Evolutionary conservation across 768 basidiomycete genomes (phyloP).

Genomic region (Boletus insuetus): DNA sequence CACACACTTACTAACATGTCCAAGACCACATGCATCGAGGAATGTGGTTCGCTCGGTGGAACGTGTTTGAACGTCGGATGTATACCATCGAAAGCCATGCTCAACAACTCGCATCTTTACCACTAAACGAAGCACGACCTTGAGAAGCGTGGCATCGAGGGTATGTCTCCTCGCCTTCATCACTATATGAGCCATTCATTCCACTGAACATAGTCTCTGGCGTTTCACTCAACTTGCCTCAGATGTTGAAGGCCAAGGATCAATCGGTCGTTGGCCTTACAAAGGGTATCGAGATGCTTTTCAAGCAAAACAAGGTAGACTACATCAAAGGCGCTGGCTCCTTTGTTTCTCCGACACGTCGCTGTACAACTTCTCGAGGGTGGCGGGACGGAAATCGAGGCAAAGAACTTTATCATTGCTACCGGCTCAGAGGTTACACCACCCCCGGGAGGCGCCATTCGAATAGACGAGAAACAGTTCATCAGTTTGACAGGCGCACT

Average conservation of each 20-base stretch:
- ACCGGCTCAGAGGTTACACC: conserved; percentile 93
- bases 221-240: conserved; percentile 81
- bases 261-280: conserved; percentile 82
- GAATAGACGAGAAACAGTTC: conserved; percentile 96
- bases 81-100: conserved; percentile 98
- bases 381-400: conserved; percentile 79
- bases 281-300: conserved; percentile 88
- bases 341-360: conserved; percentile 68
- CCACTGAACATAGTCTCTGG: conserved; percentile 49
- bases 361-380: conserved; percentile 81
- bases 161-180: conserved; percentile 39
- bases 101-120: conserved; percentile 98
- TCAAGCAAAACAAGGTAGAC: conserved; percentile 98
- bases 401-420: conserved; percentile 95
- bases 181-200: neutral
- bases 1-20: conserved; percentile 5
- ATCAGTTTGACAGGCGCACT: conserved; percentile 94
- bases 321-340: conserved; percentile 96
- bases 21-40: conserved; percentile 95
- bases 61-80: conserved; percentile 99
- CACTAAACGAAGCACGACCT: conserved; percentile 93
- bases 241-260: conserved; percentile 92
- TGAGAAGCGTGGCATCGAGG: conserved; percentile 88
- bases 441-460: conserved; percentile 88
- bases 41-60: conserved; percentile 91